Evolutionary conservation across 176 grass and related monocot species (phyloP).

Genomic region (Ananas comosus): DNA sequence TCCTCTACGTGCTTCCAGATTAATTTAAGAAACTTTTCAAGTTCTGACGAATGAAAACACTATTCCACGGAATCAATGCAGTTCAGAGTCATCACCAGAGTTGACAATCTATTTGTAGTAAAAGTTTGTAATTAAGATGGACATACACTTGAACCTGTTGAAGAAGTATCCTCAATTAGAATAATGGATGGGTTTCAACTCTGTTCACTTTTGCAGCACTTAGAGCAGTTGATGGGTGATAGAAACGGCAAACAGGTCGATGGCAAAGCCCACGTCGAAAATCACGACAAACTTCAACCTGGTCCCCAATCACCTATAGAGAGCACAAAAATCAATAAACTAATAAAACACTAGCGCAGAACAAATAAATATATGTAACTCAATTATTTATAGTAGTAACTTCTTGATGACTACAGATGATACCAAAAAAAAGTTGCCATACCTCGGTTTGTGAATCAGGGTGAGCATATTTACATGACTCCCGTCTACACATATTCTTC

Average conservation of each 20-base stretch:
- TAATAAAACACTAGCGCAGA: not conserved
- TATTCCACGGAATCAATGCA: no score
- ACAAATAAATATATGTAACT: not conserved
- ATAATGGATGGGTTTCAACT: constrained; percentile 26
- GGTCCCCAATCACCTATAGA: constrained; percentile 25
- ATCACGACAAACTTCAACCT: constrained; percentile 69
- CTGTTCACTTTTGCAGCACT: constrained; percentile 43
- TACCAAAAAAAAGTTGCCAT: not conserved
- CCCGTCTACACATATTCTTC: constrained; percentile 60
- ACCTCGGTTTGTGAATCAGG: constrained; percentile 36
- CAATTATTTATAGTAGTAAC: constrained; percentile 9
- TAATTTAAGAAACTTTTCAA: no score
- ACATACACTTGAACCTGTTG: constrained; percentile 8
- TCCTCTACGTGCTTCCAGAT: no score
- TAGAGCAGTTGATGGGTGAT: constrained; percentile 40
- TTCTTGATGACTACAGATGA: not conserved
- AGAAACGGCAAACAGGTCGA: constrained; percentile 49
- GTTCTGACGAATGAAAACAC: no score
- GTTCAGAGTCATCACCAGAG: no score
- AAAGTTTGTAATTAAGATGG: no score
- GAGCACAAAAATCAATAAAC: not conserved
- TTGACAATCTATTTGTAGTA: no score
- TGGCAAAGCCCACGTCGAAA: constrained; percentile 48
- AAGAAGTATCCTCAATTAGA: constrained; percentile 3
- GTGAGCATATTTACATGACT: constrained; percentile 52